A percentile compares a stretch with the other conserved stretches of the same genome.
Evolutionary conservation across 441 rosid species (phyloP).

Genomic region (Populus trichocarpa): DNA sequence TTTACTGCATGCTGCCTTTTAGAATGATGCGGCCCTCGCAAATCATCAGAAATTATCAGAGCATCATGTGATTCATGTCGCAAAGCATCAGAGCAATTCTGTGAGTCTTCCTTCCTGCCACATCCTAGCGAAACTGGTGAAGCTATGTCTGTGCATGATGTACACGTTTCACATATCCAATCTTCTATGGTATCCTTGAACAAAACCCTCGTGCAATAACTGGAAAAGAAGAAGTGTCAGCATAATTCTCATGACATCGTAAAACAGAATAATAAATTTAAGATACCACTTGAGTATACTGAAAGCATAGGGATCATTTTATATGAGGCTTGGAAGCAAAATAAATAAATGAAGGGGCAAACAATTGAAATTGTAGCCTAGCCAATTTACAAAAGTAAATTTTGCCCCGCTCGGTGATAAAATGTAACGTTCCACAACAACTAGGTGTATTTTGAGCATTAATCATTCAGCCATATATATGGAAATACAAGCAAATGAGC

Average conservation of each 20-base stretch:
- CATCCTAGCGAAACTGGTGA: background rate
- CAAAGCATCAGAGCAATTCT: constrained; percentile 22
- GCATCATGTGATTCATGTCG: background rate
- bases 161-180: constrained; percentile 51
- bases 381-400: background rate
- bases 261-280: constrained; percentile 4
- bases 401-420: background rate
- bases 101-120: constrained; percentile 18
- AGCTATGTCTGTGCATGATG: background rate
- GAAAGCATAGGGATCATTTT: background rate
- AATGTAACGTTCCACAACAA: background rate
- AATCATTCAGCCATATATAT: background rate
- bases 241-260: background rate
- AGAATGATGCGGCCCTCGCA: constrained; percentile 13
- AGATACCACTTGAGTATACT: background rate
- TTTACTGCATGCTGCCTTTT: constrained; percentile 22
- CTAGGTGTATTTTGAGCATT: too few species aligned
- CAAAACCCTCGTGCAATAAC: constrained; percentile 37
- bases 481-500: background rate
- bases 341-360: background rate
- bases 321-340: background rate
- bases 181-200: background rate
- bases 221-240: constrained; percentile 15
- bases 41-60: constrained; percentile 11
- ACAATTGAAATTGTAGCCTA: background rate